A percentile compares a stretch with the other conserved stretches of the same genome.
phyloP scores from a whole-genome alignment of 352 stramenopile species.

The Aphanomyces cochlioides region DNA sequence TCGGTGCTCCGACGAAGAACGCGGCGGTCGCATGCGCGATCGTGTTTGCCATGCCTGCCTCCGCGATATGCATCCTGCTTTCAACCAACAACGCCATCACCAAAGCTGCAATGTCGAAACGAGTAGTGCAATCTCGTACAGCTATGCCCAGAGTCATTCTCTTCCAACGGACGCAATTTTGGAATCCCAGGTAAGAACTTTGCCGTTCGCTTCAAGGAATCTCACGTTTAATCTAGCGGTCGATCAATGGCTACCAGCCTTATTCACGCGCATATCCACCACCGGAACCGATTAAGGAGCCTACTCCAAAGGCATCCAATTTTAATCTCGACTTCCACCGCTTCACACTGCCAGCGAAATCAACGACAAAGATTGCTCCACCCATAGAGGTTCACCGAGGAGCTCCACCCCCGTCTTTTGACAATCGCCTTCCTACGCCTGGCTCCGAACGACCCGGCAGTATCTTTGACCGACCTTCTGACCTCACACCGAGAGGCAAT shows the following conservation, averaged over 20 bases:
- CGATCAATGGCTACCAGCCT: no score
- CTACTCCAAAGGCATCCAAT: no score
- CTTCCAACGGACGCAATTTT: not conserved
- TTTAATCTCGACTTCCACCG: no score
- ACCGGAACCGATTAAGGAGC: no score
- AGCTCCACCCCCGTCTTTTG: no score
- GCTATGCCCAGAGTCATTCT: conserved; percentile 14
- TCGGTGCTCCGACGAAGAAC: conserved; percentile 8
- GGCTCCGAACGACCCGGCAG: not conserved
- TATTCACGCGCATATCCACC: no score
- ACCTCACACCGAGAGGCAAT: not conserved
- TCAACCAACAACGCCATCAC: not conserved
- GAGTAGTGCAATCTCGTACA: not conserved
- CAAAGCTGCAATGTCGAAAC: not conserved
- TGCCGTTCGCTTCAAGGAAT: no score
- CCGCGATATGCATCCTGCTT: conserved; percentile 24
- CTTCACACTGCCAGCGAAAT: no score
- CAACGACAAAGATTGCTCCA: no score
- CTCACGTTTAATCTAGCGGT: no score
- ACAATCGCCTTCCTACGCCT: not conserved
- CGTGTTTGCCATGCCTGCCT: conserved; percentile 27
- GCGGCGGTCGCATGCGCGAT: conserved; percentile 8
- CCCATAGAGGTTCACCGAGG: no score
- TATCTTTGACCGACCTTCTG: conserved; percentile 6
- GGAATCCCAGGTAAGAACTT: conserved; percentile 18